These are phyloP conservation scores for Coniochaeta sp. DNA, from an alignment of 2,329 filamentous ascomycete species.

Conservation along the genomic window DNA sequence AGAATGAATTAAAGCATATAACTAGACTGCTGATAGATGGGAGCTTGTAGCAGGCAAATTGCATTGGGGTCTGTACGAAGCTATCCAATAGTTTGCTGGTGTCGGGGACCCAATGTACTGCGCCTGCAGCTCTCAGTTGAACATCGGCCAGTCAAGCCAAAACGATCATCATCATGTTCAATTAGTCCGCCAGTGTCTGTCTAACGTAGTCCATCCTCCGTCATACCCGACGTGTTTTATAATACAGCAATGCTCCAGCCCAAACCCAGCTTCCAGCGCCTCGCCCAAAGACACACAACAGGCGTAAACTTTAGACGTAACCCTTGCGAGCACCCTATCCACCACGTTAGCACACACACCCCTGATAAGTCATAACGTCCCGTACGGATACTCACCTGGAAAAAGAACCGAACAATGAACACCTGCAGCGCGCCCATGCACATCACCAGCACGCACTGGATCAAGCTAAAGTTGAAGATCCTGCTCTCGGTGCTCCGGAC, in stretches of 20 bases:
- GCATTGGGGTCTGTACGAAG: too few species aligned
- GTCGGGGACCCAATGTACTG: too few species aligned
- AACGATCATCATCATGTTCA: background rate
- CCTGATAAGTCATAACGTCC: background rate
- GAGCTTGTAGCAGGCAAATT: too few species aligned
- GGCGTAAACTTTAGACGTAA: slow-evolving; percentile 47
- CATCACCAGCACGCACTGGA: slow-evolving; percentile 86
- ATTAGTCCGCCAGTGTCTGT: background rate
- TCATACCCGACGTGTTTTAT: background rate
- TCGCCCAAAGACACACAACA: slow-evolving; percentile 8
- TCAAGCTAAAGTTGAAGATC: slow-evolving; percentile 95
- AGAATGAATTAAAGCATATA: too few species aligned
- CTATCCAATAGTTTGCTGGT: too few species aligned
- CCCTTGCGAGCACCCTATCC: slow-evolving; percentile 58
- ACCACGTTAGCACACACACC: slow-evolving; percentile 11
- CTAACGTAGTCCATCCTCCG: background rate
- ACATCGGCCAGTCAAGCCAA: background rate
- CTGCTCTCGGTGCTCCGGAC: slow-evolving; percentile 91
- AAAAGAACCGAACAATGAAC: slow-evolving; percentile 97
- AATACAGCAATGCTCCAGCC: slow-evolving; percentile 3
- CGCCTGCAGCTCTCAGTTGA: too few species aligned
- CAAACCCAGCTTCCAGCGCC: slow-evolving; percentile 8
- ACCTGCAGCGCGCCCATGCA: slow-evolving; percentile 96
- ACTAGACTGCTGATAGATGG: too few species aligned
- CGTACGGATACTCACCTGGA: slow-evolving; percentile 65